phyloP scores from a whole-genome alignment of 352 stramenopile genomes.

The Phytophthora pseudosyringae region DNA sequence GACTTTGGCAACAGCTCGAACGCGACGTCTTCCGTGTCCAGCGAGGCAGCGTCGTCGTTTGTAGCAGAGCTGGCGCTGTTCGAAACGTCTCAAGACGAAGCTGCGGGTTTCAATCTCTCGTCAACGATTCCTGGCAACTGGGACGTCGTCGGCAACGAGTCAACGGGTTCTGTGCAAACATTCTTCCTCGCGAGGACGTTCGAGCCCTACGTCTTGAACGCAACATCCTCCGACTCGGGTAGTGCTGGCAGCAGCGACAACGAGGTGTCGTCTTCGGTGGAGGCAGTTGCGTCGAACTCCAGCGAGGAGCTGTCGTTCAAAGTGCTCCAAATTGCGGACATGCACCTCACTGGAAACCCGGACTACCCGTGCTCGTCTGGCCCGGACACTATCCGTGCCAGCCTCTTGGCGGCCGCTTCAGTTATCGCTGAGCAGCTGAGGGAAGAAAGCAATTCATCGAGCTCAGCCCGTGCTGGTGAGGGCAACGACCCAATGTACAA shows the following conservation, averaged over 20 bases:
- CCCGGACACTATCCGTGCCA: conserved; percentile 30
- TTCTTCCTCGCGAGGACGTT: conserved; percentile 35
- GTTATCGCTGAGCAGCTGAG: conserved; percentile 32
- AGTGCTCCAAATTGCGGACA: conserved; percentile 74
- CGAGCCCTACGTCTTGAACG: conserved; percentile 25
- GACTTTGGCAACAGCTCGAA: conserved; percentile 23
- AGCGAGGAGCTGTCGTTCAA: conserved; percentile 50
- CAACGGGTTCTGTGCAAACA: conserved; percentile 20
- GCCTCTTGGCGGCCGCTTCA: conserved; percentile 34
- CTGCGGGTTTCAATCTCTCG: conserved; percentile 23
- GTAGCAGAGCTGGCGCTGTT: conserved; percentile 37
- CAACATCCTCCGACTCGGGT: not conserved
- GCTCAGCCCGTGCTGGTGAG: conserved; percentile 17
- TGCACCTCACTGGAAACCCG: conserved; percentile 61
- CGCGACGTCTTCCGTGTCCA: conserved; percentile 12
- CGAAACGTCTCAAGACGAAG: conserved; percentile 29
- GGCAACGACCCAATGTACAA: conserved; percentile 34
- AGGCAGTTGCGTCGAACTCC: conserved; percentile 30
- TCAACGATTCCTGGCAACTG: conserved; percentile 32
- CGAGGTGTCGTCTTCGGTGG: conserved; percentile 38
- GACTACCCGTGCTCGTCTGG: conserved; percentile 37
- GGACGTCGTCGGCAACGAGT: conserved; percentile 28
- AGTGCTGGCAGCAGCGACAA: conserved; percentile 5
- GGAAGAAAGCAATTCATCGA: conserved; percentile 31
- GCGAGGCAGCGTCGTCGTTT: conserved; percentile 30